Percentiles rank a stretch among this genome's conserved stretches.
phyloP scores from a whole-genome alignment of 2,329 filamentous ascomycete genomes.

The Aspergillus nomiae region DNA sequence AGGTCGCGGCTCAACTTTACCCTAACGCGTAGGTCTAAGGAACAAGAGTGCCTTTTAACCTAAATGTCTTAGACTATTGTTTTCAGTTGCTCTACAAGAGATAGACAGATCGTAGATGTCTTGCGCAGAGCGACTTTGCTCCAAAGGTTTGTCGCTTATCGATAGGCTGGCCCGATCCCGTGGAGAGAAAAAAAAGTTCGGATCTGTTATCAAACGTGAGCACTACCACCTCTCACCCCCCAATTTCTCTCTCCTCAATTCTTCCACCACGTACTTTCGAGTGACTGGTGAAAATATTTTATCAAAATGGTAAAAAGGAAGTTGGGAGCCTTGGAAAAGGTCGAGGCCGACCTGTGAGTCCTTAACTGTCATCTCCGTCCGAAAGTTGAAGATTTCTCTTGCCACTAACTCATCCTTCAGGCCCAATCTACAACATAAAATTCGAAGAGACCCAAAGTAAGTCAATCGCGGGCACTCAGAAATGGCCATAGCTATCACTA shows the following conservation, averaged over 20 bases:
- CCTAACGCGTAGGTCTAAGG: neutral
- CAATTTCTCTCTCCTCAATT: constrained; percentile 78
- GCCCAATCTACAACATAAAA: constrained; percentile 88
- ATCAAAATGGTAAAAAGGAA: constrained; percentile 77
- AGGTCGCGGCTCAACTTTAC: neutral
- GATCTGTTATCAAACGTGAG: constrained; percentile 16
- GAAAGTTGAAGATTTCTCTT: constrained; percentile 15
- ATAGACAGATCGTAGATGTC: neutral
- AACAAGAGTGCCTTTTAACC: neutral
- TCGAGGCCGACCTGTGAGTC: constrained; percentile 82
- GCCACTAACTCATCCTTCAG: constrained; percentile 45
- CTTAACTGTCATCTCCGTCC: constrained; percentile 5
- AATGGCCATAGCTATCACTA: neutral
- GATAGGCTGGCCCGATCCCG: constrained; percentile 26
- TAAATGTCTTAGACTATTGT: neutral
- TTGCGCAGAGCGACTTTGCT: neutral
- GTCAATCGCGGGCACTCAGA: constrained; percentile 26
- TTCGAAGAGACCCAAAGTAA: constrained; percentile 79
- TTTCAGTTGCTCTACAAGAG: neutral
- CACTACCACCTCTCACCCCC: constrained; percentile 25
- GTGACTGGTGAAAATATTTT: constrained; percentile 9
- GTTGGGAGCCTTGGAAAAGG: constrained; percentile 89
- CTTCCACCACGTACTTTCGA: constrained; percentile 55
- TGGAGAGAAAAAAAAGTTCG: constrained; percentile 30
- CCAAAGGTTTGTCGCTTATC: constrained; percentile 32